Conservation (phyloP, 2,329 filamentous ascomycete species). For the Colletotrichum shisoi region DNA sequence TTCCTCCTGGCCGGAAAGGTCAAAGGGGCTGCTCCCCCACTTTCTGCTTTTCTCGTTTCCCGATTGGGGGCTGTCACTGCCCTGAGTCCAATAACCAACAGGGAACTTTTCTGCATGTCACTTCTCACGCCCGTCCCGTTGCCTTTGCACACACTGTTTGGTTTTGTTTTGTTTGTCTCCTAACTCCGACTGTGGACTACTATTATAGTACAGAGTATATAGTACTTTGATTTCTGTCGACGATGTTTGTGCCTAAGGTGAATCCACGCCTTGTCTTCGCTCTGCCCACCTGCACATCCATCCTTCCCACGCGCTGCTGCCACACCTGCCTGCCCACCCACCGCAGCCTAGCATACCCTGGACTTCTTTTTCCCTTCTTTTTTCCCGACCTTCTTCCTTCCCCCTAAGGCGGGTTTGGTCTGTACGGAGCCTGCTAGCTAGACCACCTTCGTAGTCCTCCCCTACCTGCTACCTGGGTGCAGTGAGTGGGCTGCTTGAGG, state of each 20-base stretch:
- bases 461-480: constrained; percentile 18
- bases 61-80: constrained; percentile 13
- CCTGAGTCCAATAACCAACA: constrained; percentile 19
- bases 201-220: no score
- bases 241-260: constrained; percentile 12
- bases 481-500: constrained; percentile 32
- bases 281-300: constrained; percentile 15
- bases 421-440: constrained; percentile 28
- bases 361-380: constrained; percentile 10
- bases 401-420: background rate
- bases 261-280: constrained; percentile 12
- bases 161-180: constrained; percentile 11
- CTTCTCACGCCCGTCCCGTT: constrained; percentile 28
- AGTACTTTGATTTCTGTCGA: constrained; percentile 3
- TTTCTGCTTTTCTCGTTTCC: background rate
- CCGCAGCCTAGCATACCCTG: constrained; percentile 31
- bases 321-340: constrained; percentile 20
- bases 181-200: constrained; percentile 17
- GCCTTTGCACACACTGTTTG: constrained; percentile 29
- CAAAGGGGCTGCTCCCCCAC: background rate
- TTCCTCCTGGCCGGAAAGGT: background rate
- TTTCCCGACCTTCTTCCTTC: background rate
- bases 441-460: constrained; percentile 22
- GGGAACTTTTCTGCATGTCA: constrained; percentile 33
- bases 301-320: constrained; percentile 15